Evolutionary conservation across 1,284 basidiomycete species (phyloP).

Genomic region (Cryptococcus wingfieldii): DNA sequence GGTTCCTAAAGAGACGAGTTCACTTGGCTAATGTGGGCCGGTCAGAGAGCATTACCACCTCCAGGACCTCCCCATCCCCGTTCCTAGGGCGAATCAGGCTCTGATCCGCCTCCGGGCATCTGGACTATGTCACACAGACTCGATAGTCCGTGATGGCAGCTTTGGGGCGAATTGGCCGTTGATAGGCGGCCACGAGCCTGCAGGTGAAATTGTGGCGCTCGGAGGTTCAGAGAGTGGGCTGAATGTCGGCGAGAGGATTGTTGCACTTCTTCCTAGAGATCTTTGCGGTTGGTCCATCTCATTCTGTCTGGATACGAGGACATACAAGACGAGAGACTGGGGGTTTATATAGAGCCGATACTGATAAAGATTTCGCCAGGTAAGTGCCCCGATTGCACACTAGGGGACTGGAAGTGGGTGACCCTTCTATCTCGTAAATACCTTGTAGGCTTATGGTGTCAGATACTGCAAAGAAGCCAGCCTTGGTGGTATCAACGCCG

Average conservation of each 20-base stretch:
- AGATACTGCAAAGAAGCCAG: constrained; percentile 22
- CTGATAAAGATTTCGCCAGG: constrained; percentile 2
- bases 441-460: background rate
- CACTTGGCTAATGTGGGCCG: background rate
- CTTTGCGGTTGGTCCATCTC: constrained; percentile 15
- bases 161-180: constrained; percentile 15
- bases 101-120: constrained; percentile 22
- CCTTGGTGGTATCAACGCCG: constrained; percentile 20
- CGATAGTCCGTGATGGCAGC: constrained; percentile 18
- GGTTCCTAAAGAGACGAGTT: background rate
- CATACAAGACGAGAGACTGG: background rate
- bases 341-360: background rate
- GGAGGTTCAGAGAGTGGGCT: constrained; percentile 13
- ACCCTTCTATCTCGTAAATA: background rate
- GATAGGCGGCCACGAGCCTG: constrained; percentile 27
- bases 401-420: constrained; percentile 18
- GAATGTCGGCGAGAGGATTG: constrained; percentile 21
- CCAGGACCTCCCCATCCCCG: constrained; percentile 13
- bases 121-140: constrained; percentile 27
- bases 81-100: constrained; percentile 7
- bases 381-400: constrained; percentile 18
- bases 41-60: constrained; percentile 17
- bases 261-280: constrained; percentile 14
- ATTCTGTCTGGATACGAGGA: background rate
- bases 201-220: constrained; percentile 21